These are phyloP conservation scores for Candida chilensis DNA, from an alignment of 805 yeast genomes.

Conservation along the genomic window DNA sequence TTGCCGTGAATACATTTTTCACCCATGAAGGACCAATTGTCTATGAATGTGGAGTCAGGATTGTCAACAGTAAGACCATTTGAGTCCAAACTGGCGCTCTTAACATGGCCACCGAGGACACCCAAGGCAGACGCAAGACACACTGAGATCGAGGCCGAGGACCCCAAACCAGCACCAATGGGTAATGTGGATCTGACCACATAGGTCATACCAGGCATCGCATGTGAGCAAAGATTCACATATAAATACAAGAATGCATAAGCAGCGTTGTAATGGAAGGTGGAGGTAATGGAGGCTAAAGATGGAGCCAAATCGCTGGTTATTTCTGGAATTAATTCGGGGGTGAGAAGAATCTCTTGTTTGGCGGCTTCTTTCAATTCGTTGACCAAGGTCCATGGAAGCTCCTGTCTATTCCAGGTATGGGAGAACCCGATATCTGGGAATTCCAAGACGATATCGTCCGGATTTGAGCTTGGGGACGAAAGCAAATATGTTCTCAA, in stretches of 20 bases:
- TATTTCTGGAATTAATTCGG: conserved; percentile 55
- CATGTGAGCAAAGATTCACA: conserved; percentile 41
- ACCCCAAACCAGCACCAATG: conserved; percentile 94
- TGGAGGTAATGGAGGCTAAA: conserved; percentile 35
- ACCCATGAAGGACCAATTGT: conserved; percentile 85
- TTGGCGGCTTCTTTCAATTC: conserved; percentile 14
- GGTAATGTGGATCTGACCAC: conserved; percentile 79
- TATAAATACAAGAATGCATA: conserved; percentile 77
- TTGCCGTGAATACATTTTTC: conserved; percentile 95
- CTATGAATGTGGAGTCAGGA: conserved; percentile 51
- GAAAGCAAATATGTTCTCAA: conserved; percentile 77
- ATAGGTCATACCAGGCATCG: conserved; percentile 44
- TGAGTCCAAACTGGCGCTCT: conserved; percentile 19
- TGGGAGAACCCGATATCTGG: conserved; percentile 71
- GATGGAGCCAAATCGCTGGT: conserved; percentile 36
- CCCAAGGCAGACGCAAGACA: conserved; percentile 71
- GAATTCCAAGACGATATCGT: conserved; percentile 55
- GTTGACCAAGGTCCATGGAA: conserved; percentile 49
- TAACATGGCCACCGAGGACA: conserved; percentile 46
- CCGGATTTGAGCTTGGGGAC: conserved; percentile 29
- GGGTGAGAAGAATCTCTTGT: too few species aligned
- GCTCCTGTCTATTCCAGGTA: conserved; percentile 49
- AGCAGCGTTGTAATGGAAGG: conserved; percentile 70
- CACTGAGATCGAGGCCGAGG: conserved; percentile 86
- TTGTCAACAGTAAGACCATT: conserved; percentile 24